Evolutionary conservation across 73 alveolate genomes (phyloP).

Genomic region (Paramecium sexaurelia): DNA sequence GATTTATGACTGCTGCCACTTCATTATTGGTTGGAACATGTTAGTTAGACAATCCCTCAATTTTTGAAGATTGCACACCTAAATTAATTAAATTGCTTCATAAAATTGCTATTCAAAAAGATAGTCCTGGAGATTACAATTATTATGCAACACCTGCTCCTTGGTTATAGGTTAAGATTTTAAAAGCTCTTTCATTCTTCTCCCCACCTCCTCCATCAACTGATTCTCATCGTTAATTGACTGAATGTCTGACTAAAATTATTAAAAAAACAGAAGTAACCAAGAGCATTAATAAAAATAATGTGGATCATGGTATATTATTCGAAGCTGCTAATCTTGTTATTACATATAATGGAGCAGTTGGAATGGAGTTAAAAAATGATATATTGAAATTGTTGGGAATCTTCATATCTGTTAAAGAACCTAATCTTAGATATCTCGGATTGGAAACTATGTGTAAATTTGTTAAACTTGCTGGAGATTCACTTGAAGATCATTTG

Average conservation of each 20-base stretch:
- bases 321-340: conserved; percentile 95
- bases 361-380: conserved; percentile 85
- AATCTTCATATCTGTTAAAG: conserved; percentile 92
- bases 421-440: conserved; percentile 96
- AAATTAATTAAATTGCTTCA: conserved; percentile 80
- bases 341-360: conserved; percentile 86
- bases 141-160: conserved; percentile 97
- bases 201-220: conserved; percentile 90
- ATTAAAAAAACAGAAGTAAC: conserved; percentile 94
- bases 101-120: conserved; percentile 80
- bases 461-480: conserved; percentile 79
- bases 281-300: conserved; percentile 94
- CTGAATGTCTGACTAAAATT: conserved; percentile 85
- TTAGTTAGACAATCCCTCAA: conserved; percentile 41
- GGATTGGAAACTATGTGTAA: conserved; percentile 98
- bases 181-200: conserved; percentile 89
- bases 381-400: conserved; percentile 90
- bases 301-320: conserved; percentile 96
- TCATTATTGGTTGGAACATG: conserved; percentile 77
- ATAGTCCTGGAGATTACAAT: conserved; percentile 89
- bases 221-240: conserved; percentile 71
- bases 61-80: conserved; percentile 83
- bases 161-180: conserved; percentile 95
- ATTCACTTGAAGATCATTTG: conserved; percentile 88
- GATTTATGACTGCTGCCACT: conserved; percentile 85